These are phyloP conservation scores for Diaporthe sp. DNA, from an alignment of 2,329 filamentous ascomycete species.

Conservation along the genomic window DNA sequence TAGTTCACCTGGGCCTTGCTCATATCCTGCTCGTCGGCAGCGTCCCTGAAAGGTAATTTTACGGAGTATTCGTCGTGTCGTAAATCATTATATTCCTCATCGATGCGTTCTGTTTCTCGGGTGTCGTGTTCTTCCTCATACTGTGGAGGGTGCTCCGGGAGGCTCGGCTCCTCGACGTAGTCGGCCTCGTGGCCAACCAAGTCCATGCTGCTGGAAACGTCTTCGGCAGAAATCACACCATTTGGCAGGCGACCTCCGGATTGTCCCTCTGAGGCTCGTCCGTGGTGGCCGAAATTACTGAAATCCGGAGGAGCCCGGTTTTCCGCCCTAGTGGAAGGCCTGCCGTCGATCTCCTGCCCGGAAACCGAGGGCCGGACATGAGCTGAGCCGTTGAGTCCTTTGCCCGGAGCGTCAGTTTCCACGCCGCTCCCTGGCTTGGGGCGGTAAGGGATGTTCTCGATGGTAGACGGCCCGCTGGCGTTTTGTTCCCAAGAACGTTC, in stretches of 20 bases:
- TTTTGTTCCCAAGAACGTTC: conserved; percentile 31
- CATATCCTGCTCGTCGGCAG: conserved; percentile 29
- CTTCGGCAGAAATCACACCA: conserved; percentile 28
- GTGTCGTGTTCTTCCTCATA: conserved; percentile 30
- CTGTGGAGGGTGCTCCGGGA: conserved; percentile 25
- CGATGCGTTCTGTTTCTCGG: conserved; percentile 29
- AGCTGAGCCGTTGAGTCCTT: conserved; percentile 14
- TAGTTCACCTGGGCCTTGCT: conserved; percentile 29
- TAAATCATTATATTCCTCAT: conserved; percentile 31
- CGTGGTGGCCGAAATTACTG: conserved; percentile 25
- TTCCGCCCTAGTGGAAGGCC: conserved; percentile 31
- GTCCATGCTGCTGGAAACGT: conserved; percentile 30
- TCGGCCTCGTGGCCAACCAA: conserved; percentile 8
- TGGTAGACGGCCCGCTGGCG: conserved; percentile 16
- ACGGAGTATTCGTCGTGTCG: conserved; percentile 32
- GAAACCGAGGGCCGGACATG: not conserved
- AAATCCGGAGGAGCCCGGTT: conserved; percentile 33
- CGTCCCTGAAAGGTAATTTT: conserved; percentile 28
- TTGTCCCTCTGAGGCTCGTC: not conserved
- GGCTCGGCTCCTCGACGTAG: conserved; percentile 14
- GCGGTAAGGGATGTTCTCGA: conserved; percentile 25
- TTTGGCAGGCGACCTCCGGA: not conserved
- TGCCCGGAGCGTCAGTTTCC: not conserved
- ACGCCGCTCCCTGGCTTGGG: not conserved
- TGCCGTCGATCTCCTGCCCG: conserved; percentile 7